Percentiles rank a stretch among this genome's conserved stretches.
phyloP scores from a whole-genome alignment of 73 alveolate species.

The Paraurostyla sp. region DNA sequence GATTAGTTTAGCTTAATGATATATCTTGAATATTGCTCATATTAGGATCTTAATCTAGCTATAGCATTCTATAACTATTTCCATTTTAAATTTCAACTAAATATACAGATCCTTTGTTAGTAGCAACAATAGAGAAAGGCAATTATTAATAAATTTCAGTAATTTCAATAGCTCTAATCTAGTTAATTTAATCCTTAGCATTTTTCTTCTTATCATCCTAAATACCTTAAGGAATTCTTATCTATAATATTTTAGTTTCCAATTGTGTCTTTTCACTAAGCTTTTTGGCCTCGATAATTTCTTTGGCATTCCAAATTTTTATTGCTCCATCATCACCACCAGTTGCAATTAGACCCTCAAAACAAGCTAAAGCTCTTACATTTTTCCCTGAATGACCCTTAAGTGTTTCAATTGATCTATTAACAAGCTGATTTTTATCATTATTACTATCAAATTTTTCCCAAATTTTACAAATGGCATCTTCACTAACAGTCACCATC shows the following conservation, averaged over 20 bases:
- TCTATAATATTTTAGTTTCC: not conserved
- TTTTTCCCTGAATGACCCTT: constrained; percentile 66
- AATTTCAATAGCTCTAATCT: constrained; percentile 42
- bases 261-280: not conserved
- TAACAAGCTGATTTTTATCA: not conserved
- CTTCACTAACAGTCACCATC: constrained; percentile 62
- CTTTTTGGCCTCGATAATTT: not conserved
- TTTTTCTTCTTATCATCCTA: not conserved
- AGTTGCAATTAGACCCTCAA: constrained; percentile 57
- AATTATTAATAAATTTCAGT: too few relatives aligned
- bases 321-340: constrained; percentile 74
- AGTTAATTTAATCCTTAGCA: not conserved
- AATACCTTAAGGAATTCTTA: not conserved
- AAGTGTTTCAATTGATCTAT: constrained; percentile 44
- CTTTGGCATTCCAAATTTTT: constrained; percentile 62
- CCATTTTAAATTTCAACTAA: not conserved
- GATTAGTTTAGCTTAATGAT: too few relatives aligned
- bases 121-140: not conserved
- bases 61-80: too few relatives aligned
- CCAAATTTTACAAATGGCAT: constrained; percentile 63
- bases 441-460: not conserved
- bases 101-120: constrained; percentile 35
- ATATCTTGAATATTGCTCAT: constrained; percentile 4
- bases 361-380: constrained; percentile 52
- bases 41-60: not conserved